These are phyloP conservation scores for Russula sp. DNA, from an alignment of 768 basidiomycete genomes.

Conservation along the genomic window DNA sequence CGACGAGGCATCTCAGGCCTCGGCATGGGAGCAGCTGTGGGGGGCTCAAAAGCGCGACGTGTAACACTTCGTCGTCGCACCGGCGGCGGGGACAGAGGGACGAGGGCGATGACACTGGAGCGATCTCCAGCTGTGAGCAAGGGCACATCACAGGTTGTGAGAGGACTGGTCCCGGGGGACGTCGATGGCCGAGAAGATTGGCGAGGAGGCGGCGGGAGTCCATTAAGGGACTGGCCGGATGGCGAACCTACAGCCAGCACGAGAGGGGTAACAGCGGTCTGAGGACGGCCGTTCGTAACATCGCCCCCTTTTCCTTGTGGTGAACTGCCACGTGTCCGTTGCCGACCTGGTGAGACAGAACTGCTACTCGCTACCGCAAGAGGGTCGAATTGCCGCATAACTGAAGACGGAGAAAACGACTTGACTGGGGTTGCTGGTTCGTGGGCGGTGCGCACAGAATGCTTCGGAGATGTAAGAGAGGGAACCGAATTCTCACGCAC, in stretches of 20 bases:
- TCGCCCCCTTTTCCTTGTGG: background rate
- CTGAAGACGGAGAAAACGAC: slow-evolving; percentile 2
- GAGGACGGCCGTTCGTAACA: slow-evolving; percentile 1
- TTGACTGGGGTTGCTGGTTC: background rate
- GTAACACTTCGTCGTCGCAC: slow-evolving; percentile 8
- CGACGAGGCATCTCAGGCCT: slow-evolving; percentile 54
- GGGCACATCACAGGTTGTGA: slow-evolving; percentile 11
- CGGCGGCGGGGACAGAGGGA: slow-evolving; percentile 35
- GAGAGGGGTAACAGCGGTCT: background rate
- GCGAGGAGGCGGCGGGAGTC: slow-evolving; percentile 52
- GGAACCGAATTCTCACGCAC: slow-evolving; percentile 13
- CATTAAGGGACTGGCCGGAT: slow-evolving; percentile 27
- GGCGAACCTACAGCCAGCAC: background rate
- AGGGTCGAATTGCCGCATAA: background rate
- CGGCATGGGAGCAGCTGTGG: slow-evolving; percentile 8
- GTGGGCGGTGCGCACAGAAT: background rate
- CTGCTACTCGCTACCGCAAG: background rate
- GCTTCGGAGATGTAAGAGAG: slow-evolving; percentile 10
- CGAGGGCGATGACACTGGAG: slow-evolving; percentile 26
- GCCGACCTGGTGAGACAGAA: background rate
- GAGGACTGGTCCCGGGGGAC: slow-evolving; percentile 3
- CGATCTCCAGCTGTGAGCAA: slow-evolving; percentile 13
- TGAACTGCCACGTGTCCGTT: slow-evolving; percentile 7
- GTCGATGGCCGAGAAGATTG: slow-evolving; percentile 22
- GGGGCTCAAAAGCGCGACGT: slow-evolving; percentile 12